Evolutionary conservation across 768 basidiomycete species (phyloP).

Genomic region (Suillus placidus): DNA sequence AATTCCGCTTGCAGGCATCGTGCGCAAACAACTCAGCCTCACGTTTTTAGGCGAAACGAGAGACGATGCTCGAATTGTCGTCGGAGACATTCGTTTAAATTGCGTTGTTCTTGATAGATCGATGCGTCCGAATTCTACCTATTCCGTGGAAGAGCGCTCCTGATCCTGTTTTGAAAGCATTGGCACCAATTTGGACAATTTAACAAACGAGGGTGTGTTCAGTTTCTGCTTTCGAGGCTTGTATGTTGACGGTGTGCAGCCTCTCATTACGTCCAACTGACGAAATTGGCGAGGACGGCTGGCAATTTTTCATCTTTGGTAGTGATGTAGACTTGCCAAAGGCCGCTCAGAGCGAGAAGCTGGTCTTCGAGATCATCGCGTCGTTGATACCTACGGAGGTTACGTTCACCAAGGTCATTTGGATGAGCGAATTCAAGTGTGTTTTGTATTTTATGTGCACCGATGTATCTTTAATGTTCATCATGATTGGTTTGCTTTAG

Average conservation of each 20-base stretch:
- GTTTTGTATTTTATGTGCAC: not conserved
- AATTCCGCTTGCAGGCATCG: not conserved
- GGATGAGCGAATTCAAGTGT: slow-evolving; percentile 33
- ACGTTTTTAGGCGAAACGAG: slow-evolving; percentile 32
- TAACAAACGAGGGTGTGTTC: not conserved
- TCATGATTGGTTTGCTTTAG: not conserved
- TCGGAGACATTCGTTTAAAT: slow-evolving; percentile 39
- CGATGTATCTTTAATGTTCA: not conserved
- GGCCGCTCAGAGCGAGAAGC: slow-evolving; percentile 23
- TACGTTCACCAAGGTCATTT: slow-evolving; percentile 31
- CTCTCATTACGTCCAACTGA: too few species aligned
- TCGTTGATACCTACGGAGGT: slow-evolving; percentile 19
- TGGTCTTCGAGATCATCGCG: slow-evolving; percentile 34
- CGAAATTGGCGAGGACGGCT: too few species aligned
- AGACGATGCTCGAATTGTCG: slow-evolving; percentile 28
- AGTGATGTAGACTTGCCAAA: slow-evolving; percentile 17
- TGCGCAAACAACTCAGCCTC: slow-evolving; percentile 13
- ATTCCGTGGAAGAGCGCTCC: not conserved
- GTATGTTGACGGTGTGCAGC: too few species aligned
- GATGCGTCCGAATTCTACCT: slow-evolving; percentile 23
- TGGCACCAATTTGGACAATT: slow-evolving; percentile 46
- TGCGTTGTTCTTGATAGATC: slow-evolving; percentile 39
- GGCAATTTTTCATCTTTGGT: too few species aligned
- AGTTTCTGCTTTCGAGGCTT: not conserved
- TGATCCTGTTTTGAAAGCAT: not conserved